Evolutionary conservation across 441 rosid genomes (phyloP).

Genomic region (Adansonia gregorii): DNA sequence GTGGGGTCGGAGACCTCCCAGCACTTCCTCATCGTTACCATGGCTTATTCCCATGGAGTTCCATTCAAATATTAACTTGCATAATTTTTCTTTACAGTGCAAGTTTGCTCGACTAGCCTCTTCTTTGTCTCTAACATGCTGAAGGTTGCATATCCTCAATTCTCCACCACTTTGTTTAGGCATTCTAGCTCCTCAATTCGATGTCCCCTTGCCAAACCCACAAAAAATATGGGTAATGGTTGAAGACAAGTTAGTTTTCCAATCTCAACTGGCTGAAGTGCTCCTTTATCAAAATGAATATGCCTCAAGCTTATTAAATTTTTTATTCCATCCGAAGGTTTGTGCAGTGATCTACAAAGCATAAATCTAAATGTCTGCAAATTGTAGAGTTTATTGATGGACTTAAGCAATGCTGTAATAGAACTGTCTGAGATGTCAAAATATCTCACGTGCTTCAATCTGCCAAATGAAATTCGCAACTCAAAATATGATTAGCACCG

Average conservation of each 20-base stretch:
- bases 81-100: neutral
- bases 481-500: neutral
- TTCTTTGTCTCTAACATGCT: neutral
- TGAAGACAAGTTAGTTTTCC: slow-evolving; percentile 16
- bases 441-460: slow-evolving; percentile 26
- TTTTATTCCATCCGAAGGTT: slow-evolving; percentile 12
- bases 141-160: slow-evolving; percentile 9
- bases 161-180: slow-evolving; percentile 20
- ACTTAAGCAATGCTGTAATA: slow-evolving; percentile 11
- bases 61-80: neutral
- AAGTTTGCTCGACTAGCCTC: neutral
- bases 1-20: slow-evolving; percentile 35
- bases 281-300: slow-evolving; percentile 21
- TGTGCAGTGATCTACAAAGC: neutral
- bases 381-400: slow-evolving; percentile 31
- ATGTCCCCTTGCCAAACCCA: slow-evolving; percentile 4
- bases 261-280: neutral
- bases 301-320: slow-evolving; percentile 35
- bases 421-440: slow-evolving; percentile 29
- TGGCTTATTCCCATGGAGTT: neutral
- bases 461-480: slow-evolving; percentile 19
- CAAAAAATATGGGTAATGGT: slow-evolving; percentile 26
- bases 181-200: slow-evolving; percentile 26
- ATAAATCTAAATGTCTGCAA: slow-evolving; percentile 27
- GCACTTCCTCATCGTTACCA: slow-evolving; percentile 27